Percentiles rank a stretch among this genome's conserved stretches.
Evolutionary conservation across 2,329 filamentous ascomycete species (phyloP).

Genomic region (Botryotinia globosa): DNA sequence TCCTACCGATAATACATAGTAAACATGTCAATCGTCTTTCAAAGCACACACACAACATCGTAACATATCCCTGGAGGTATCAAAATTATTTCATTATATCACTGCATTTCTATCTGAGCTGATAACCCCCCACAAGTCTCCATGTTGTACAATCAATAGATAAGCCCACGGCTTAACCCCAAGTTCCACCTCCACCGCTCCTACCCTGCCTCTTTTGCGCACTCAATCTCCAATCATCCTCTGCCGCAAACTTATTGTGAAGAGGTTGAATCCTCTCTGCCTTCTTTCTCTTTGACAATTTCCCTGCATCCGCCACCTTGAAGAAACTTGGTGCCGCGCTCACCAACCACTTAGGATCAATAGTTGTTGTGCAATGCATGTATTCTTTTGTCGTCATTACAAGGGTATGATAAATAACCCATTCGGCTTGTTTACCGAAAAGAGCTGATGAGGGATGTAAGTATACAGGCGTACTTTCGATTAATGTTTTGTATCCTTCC

Average conservation of each 20-base stretch:
- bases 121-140: not conserved
- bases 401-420: slow-evolving; percentile 89
- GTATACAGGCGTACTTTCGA: slow-evolving; percentile 91
- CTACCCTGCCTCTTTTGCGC: slow-evolving; percentile 83
- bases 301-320: slow-evolving; percentile 79
- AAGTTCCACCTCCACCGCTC: slow-evolving; percentile 86
- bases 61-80: not conserved
- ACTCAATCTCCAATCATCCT: slow-evolving; percentile 92
- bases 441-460: slow-evolving; percentile 88
- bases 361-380: slow-evolving; percentile 90
- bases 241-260: slow-evolving; percentile 86
- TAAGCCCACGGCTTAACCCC: slow-evolving; percentile 57
- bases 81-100: slow-evolving; percentile 6
- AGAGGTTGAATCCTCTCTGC: slow-evolving; percentile 92
- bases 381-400: slow-evolving; percentile 96
- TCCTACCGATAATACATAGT: not conserved
- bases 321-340: slow-evolving; percentile 99
- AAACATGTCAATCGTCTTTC: not conserved
- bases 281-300: slow-evolving; percentile 85
- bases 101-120: not conserved
- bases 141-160: slow-evolving; percentile 1
- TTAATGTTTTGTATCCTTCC: slow-evolving; percentile 96
- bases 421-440: slow-evolving; percentile 94
- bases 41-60: not conserved
- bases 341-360: slow-evolving; percentile 92